Conservation (phyloP, 1,284 basidiomycete species). For the Mycosarcoma mackinlayi region DNA sequence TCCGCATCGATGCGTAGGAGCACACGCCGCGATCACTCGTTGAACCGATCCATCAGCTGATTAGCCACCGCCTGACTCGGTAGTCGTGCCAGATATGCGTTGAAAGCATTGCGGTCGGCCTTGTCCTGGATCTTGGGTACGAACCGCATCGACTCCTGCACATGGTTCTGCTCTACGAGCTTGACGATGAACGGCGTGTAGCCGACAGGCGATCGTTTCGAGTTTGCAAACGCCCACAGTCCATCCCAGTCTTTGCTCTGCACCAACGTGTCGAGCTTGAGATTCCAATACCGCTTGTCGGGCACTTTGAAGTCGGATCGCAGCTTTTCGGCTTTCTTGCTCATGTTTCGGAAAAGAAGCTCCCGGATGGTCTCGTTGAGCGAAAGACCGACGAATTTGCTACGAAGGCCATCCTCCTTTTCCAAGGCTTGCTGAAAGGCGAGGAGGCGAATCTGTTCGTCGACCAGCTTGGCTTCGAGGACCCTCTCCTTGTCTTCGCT, state of each 20-base stretch:
- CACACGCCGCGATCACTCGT: conserved; percentile 8
- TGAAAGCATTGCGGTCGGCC: conserved; percentile 46
- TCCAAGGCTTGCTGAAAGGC: conserved; percentile 85
- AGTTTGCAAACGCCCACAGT: conserved; percentile 54
- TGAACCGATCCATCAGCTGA: conserved; percentile 38
- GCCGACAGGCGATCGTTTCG: conserved; percentile 86
- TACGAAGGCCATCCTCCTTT: conserved; percentile 78
- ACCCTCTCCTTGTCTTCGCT: conserved; percentile 88
- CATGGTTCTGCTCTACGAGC: conserved; percentile 55
- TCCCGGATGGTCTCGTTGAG: conserved; percentile 60
- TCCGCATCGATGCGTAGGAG: too few species aligned
- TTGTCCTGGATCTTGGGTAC: conserved; percentile 55
- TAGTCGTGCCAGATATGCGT: conserved; percentile 24
- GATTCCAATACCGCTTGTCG: conserved; percentile 57
- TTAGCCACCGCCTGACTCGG: conserved; percentile 32
- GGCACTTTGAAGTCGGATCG: conserved; percentile 63
- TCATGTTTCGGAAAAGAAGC: conserved; percentile 55
- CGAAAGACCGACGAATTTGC: conserved; percentile 45
- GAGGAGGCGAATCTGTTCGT: conserved; percentile 83
- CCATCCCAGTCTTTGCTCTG: conserved; percentile 54
- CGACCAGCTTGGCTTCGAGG: conserved; percentile 94
- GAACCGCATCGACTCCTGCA: conserved; percentile 57
- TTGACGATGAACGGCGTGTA: conserved; percentile 71
- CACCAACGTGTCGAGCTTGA: conserved; percentile 51
- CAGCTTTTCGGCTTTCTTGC: conserved; percentile 62